Evolutionary conservation across 2,329 filamentous ascomycete genomes (phyloP), one percentile per base, ranked within the genome.

Genomic region (Helotiales sp.): DNA sequence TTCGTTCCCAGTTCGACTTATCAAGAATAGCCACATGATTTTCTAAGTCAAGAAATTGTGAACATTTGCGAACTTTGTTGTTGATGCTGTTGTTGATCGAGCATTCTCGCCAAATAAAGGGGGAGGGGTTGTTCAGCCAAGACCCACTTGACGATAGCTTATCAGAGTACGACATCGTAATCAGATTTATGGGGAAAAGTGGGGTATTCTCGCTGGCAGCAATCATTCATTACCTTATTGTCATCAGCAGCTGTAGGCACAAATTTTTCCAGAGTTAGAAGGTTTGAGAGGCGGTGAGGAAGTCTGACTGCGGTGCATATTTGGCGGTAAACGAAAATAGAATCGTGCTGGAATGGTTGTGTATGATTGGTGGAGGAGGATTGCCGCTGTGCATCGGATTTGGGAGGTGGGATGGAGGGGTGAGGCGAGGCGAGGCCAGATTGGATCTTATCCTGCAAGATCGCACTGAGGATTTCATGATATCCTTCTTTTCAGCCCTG

Each of bases 71-170:
- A 34, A 34, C 9, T 34, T 15, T 9, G 15, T 34, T 34, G 15
- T 34, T 9, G 9, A 34, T 15, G n/a, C 31, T 34, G 31, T 15
- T 9, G 15, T 9, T 9, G 9, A 34, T 34, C 31, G 15, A 9
- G 31, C 31, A 34, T 15, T 9, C 19, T 25, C 40, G 25, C 25
- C 25, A 46, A 46, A 15, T 15, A 46, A 12, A 27, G 40, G 40
- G 40, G 46, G 46, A 48, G 46, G 46, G 46, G 46, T 48, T 24
- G 30, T 33, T 15, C 2, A 46, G 54, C 2, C 19, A 53, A 54
- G 51, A 44, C 40, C 40, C 51, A 51, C n/a, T 25, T 57, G 5
- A 30, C 62, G 52, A 72, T 67, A 52, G 47, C 55, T 55, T 57
- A 63, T 61, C 55, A 59, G 19, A 38, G 36, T 60, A 44, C 34